Evolutionary conservation across 2,329 filamentous ascomycete species (phyloP), one percentile per base, ranked within the genome.

Genomic region (Aureobasidium sp.): DNA sequence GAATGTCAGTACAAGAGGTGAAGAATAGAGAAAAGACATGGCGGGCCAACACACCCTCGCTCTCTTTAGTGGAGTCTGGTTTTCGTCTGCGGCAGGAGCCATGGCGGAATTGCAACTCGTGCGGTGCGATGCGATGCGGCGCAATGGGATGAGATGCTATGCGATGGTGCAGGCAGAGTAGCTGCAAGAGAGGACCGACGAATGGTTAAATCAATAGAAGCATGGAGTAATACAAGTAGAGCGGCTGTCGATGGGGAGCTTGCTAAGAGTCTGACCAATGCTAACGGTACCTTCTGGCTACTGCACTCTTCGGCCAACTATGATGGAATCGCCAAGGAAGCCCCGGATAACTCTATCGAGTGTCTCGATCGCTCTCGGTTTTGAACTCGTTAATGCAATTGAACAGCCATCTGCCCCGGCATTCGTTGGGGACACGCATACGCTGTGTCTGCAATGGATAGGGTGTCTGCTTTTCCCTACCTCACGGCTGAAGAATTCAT

Each of bases 11-110:
- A 68, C 13, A 15, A 17, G 46, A 20, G 32, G 12, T 9, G 39
- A 17, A 24, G 13, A 20, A 15, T 26, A 8, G 10, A 26, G 32
- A 27, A 10, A 37, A 44, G 10, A 43, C 29, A 46, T 12, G 26
- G 51, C 37, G 20, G 15, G n/a, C 26, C 65, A 64, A 79, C 84
- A 73, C 81, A 94, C 90, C 75, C 87, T 84, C 69, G 80, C 84
- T 72, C 91, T 87, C 81, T 96, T 96, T 78, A 94, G 85, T 32
- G 46, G 44, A 50, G 44, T 60, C 78, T 89, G 88, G 79, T 87
- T 92, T 79, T 90, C 88, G 5, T 66, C 57, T 5, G 48, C 32
- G 26, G 48, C 17, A 44, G 37, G 41, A 17, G 59, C 50, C 41
- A 47, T 62, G 47, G 34, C 20, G 26, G 9, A 15, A 27, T 32